Evolutionary conservation across 257 asterid species (phyloP), one percentile per base, ranked within the genome.

Genomic region (Nicotiana benthamiana): DNA sequence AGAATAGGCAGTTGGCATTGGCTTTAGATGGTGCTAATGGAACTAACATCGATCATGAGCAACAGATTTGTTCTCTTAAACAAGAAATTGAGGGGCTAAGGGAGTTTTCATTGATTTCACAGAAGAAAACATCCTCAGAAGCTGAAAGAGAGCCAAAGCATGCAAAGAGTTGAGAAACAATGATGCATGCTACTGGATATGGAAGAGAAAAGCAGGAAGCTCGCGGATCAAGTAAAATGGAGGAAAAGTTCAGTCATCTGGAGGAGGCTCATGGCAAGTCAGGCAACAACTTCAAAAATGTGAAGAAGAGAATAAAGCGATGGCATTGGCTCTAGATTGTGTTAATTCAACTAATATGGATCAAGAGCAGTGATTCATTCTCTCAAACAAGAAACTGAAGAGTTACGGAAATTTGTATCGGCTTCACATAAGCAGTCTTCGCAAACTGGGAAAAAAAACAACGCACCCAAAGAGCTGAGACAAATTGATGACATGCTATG

Each of bases 221-320:
- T 83, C 43, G 89, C 86, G 85, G 91, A 90, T 80, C 92, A 89
- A 88, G 86, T 94, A 86, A 93, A 94, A 83, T 92, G 96, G 95
- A 92, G 83, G 97, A 93, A 82, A 97, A 90, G 85, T 90, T 92
- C 56, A 79, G 81, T 83, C 97, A 90, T 84, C 80, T 94, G 83
- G 89, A 92, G 83, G 97, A 92, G 83, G 96, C 96, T 83, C 94
- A 94, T 82, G 81, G 86, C 72, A 90, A 90, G 89, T 90, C 80
- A 83, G 84, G 7, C 81, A 79, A 83, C 82, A 90, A 67, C 83
- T 89, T 32, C 88, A 78, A 75, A 85, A 28, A 67, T 90, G 79
- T 83, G 96, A 93, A 65, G 91, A 90, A 81, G 97, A 10, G 30
- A n/a, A 36, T 36, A 36, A 67, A 67, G 30, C 11, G 18, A 51